Base-by-base conservation (phyloP, 164 flowering plant species). In the Vitis riparia region DNA sequence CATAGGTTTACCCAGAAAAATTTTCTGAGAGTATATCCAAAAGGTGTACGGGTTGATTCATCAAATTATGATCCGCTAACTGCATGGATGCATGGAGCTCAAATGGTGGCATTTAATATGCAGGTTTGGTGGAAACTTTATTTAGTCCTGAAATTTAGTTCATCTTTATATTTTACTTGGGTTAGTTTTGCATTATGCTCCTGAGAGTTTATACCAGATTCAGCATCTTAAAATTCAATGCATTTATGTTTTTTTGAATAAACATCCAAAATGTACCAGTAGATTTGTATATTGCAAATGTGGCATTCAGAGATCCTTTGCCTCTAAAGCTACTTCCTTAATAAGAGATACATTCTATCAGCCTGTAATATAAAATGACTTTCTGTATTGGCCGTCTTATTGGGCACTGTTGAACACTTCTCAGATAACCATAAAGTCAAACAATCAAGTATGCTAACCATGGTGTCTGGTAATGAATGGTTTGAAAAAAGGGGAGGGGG, bases 51-150 rank as follows among this genome's bases (percentile, higher is more conserved):
- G 57, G 12, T 84, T 49, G 73, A 77, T 68, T 84, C 87, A 48
- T 84, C 87, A 48, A 84, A 84, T 49, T 84, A 69, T 58, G 78
- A 84, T 65, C 85, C 87, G n/a, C 66, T 81, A 11, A 66, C 76
- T 19, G 87, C 83, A 16, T 84, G 87, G 87, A 78, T 74, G 72
- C 80, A 84, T 72, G 87, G 87, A 27, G 83, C 80, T 70, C 87
- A 84, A 65, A 79, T 84, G 87, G 87, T 37, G 44, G 44, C 44
- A 37, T 37, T 37, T 37, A 37, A 37, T 37, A 37, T 37, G 44
- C 44, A 37, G 87, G 87, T 81, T 32, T 8, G 63, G n/a, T 58
- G 44, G 44, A 37, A 55, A 58, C 17, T 27, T 15, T 47, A 3
- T 16, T 32, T 59, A 19, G 3, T 44, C 51, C 7, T 11, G 0